Evolutionary conservation across 768 basidiomycete genomes (phyloP).

Genomic region (Lactarius pseudohatsudake): DNA sequence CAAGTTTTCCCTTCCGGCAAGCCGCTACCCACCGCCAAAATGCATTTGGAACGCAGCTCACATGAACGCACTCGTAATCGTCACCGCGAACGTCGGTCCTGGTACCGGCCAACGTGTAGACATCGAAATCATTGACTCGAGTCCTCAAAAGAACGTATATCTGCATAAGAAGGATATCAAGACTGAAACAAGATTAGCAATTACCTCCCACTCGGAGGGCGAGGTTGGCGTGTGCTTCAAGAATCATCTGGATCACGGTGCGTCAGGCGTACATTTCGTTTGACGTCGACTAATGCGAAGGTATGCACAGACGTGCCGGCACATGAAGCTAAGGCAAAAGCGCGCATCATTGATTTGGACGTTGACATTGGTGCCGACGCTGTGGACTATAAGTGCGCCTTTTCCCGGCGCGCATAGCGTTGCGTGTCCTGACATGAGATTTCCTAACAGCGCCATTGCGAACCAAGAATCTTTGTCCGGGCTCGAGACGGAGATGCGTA

Average conservation of each 20-base stretch:
- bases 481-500: slow-evolving; percentile 97
- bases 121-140: slow-evolving; percentile 92
- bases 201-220: slow-evolving; percentile 91
- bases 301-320: slow-evolving; percentile 24
- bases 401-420: neutral
- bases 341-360: slow-evolving; percentile 85
- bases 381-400: slow-evolving; percentile 92
- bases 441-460: slow-evolving; percentile 78
- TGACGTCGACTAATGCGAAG: neutral
- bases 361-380: slow-evolving; percentile 98
- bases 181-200: slow-evolving; percentile 87
- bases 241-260: slow-evolving; percentile 75
- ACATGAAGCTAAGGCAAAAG: slow-evolving; percentile 49
- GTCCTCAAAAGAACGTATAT: slow-evolving; percentile 82
- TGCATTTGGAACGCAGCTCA: slow-evolving; percentile 97
- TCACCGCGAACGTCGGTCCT: slow-evolving; percentile 88
- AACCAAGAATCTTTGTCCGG: slow-evolving; percentile 96
- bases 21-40: slow-evolving; percentile 70
- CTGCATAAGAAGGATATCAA: slow-evolving; percentile 85
- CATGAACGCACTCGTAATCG: slow-evolving; percentile 84
- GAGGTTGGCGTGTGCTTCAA: slow-evolving; percentile 96
- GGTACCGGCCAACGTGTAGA: slow-evolving; percentile 81
- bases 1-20: slow-evolving; percentile 79
- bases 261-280: slow-evolving; percentile 35
- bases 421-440: slow-evolving; percentile 9